Base-by-base conservation (phyloP, 495 filamentous ascomycete genomes). In the Penicillium diatomitis region DNA sequence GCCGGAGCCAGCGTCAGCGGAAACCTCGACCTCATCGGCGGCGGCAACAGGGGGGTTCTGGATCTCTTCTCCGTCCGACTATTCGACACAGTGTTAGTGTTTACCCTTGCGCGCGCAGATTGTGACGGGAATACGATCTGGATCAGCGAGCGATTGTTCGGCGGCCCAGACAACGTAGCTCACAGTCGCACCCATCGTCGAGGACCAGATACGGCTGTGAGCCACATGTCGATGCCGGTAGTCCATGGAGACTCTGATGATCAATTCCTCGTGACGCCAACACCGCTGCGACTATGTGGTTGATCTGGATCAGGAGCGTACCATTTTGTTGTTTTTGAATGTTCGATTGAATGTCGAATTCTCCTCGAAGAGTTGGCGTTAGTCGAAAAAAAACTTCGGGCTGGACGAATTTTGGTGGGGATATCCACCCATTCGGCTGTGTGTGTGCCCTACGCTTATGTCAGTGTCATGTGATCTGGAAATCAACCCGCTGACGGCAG, bases 11-110 rank as follows among this genome's bases (percentile, higher is more conserved):
- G 84, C 85, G 71, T 94, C 87, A 70, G 85, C 88, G 70, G 81
- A 78, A 65, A 95, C 87, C 74, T 95, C 89, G 66, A 95, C 90
- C 75, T 95, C 88, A 64, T 90, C 84, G 68, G 84, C 81, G 61
- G 81, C 81, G 47, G 78, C 82, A 69, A 84, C 83, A 60, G 74
- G 72, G 56, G 80, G 82, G 61, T 82, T 83, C 68, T 72, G 77
- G 72, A 80, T 88, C 85, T 96, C 90, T 86, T 86, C 82, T 86
- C 82, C 82, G 81, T 86, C 82, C 82, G 82, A 86, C 82, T 86
- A 44, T 37, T n/a, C 10, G 29, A 28, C 12, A 12, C 3, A 2
- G 40, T 49, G 41, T 42, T 42, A 44, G 36, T 47, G 44, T 8
- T 49, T 31, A 10, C 3, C 10, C 5, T 5, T 10, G 10, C 5